Conservation (phyloP, 805 yeast genomes). For the Cyberlindnera saturnus region DNA sequence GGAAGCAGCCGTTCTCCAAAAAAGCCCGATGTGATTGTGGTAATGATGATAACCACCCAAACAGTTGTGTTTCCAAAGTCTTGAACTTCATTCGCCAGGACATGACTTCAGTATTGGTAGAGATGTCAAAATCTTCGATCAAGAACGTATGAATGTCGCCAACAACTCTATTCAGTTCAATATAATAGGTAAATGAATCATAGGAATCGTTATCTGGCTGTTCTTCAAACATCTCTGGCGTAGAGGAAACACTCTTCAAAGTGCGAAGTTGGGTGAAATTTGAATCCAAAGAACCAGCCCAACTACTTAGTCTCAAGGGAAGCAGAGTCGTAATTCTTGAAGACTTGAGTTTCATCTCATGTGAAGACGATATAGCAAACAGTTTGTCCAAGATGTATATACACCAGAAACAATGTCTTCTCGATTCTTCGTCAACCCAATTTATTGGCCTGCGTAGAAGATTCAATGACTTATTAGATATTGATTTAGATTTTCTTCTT, state of each 20-base stretch:
- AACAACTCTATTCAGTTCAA: conserved; percentile 17
- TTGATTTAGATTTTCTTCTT: conserved; percentile 13
- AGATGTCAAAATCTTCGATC: conserved; percentile 17
- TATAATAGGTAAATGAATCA: conserved; percentile 19
- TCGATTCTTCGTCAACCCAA: conserved; percentile 22
- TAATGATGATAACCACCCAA: conserved; percentile 15
- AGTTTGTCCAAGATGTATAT: conserved; percentile 20
- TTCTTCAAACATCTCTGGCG: conserved; percentile 5
- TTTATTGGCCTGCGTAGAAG: conserved; percentile 15
- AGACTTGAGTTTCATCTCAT: conserved; percentile 19
- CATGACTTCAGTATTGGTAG: conserved; percentile 12
- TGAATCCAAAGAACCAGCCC: conserved; percentile 9
- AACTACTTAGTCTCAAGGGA: conserved; percentile 14
- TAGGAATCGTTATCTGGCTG: conserved; percentile 5
- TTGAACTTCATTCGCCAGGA: conserved; percentile 17
- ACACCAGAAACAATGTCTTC: conserved; percentile 24
- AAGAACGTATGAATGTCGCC: conserved; percentile 21
- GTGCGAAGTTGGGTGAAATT: conserved; percentile 5
- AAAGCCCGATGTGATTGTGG: conserved; percentile 10
- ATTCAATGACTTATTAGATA: conserved; percentile 15
- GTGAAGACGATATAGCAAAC: conserved; percentile 20
- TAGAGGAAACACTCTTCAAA: conserved; percentile 4
- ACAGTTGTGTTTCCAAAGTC: conserved; percentile 14
- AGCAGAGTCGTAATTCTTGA: conserved; percentile 12
- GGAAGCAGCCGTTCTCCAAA: conserved; percentile 10